A percentile compares a stretch with the other conserved stretches of the same genome.
phyloP scores from a whole-genome alignment of 768 basidiomycete genomes.

The Pleurotus pulmonarius region DNA sequence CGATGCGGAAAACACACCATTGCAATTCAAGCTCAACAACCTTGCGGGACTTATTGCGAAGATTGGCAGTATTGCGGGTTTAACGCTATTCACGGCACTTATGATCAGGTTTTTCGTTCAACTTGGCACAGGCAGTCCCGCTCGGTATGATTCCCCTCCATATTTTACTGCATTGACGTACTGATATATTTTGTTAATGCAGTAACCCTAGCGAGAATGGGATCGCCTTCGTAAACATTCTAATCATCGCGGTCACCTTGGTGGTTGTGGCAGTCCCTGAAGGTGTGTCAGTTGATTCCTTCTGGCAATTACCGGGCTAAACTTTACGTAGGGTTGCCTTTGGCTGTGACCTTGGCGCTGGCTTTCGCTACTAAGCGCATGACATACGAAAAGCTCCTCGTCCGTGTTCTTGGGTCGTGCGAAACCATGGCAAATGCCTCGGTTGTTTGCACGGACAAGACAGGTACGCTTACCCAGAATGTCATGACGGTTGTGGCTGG shows the following conservation, averaged over 20 bases:
- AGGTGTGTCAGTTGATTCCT: constrained; percentile 21
- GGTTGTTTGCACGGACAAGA: constrained; percentile 95
- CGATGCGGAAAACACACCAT: constrained; percentile 85
- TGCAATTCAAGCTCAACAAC: constrained; percentile 88
- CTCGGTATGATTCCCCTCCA: constrained; percentile 32
- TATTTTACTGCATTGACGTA: neutral
- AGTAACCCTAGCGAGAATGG: constrained; percentile 80
- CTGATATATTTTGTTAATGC: neutral
- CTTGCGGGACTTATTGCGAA: constrained; percentile 97
- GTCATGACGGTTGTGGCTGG: constrained; percentile 96
- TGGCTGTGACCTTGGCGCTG: constrained; percentile 81
- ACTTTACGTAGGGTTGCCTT: constrained; percentile 66
- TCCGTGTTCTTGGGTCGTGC: constrained; percentile 93
- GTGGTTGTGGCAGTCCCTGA: constrained; percentile 47
- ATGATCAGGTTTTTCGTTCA: constrained; percentile 97
- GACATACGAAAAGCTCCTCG: constrained; percentile 92
- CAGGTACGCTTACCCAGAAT: constrained; percentile 95
- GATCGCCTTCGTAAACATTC: constrained; percentile 85
- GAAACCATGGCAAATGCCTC: constrained; percentile 99
- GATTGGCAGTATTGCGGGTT: constrained; percentile 77
- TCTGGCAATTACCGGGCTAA: neutral
- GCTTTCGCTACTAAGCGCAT: constrained; percentile 99
- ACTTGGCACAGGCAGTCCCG: constrained; percentile 58
- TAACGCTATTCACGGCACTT: constrained; percentile 74
- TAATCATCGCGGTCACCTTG: constrained; percentile 92